A percentile compares a stretch with the other conserved stretches of the same genome.
phyloP scores from a whole-genome alignment of 805 yeast genomes.

The Cyberlindnera petersonii region DNA sequence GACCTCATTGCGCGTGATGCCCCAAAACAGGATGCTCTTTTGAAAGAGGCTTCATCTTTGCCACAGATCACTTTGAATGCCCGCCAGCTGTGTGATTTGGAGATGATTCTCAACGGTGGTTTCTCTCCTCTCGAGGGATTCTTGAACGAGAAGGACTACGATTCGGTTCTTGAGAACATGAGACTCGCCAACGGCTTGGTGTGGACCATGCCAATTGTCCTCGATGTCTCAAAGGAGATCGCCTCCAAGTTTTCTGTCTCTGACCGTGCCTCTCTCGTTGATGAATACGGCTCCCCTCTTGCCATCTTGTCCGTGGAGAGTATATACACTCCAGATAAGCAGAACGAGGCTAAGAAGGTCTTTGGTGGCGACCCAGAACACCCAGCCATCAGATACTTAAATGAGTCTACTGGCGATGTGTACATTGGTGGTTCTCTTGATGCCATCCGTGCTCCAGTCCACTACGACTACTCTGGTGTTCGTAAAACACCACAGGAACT shows the following conservation, averaged over 20 bases:
- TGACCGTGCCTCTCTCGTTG: slow-evolving; percentile 68
- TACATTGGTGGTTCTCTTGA: slow-evolving; percentile 87
- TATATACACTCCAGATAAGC: slow-evolving; percentile 77
- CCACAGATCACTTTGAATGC: slow-evolving; percentile 58
- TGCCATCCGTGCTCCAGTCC: slow-evolving; percentile 79
- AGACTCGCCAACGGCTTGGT: slow-evolving; percentile 72
- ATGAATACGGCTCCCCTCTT: slow-evolving; percentile 73
- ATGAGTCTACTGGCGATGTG: slow-evolving; percentile 70
- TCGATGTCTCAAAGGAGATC: slow-evolving; percentile 59
- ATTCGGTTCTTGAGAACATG: slow-evolving; percentile 59
- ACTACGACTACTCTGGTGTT: slow-evolving; percentile 83
- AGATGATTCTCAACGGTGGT: slow-evolving; percentile 88
- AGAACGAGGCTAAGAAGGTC: slow-evolving; percentile 74
- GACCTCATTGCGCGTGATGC: slow-evolving; percentile 84
- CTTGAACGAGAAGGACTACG: slow-evolving; percentile 59
- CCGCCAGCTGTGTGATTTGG: slow-evolving; percentile 91
- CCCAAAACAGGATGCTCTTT: slow-evolving; percentile 48
- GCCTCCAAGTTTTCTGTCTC: slow-evolving; percentile 46
- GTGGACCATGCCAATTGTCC: slow-evolving; percentile 91
- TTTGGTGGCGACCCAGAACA: slow-evolving; percentile 97
- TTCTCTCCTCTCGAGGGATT: slow-evolving; percentile 79
- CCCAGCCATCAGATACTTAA: slow-evolving; percentile 79
- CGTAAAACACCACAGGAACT: slow-evolving; percentile 90
- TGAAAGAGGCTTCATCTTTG: slow-evolving; percentile 51
- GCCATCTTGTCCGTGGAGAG: slow-evolving; percentile 81